Base-by-base conservation (phyloP, 208 protist species). In the Wallacemonas sp. region DNA sequence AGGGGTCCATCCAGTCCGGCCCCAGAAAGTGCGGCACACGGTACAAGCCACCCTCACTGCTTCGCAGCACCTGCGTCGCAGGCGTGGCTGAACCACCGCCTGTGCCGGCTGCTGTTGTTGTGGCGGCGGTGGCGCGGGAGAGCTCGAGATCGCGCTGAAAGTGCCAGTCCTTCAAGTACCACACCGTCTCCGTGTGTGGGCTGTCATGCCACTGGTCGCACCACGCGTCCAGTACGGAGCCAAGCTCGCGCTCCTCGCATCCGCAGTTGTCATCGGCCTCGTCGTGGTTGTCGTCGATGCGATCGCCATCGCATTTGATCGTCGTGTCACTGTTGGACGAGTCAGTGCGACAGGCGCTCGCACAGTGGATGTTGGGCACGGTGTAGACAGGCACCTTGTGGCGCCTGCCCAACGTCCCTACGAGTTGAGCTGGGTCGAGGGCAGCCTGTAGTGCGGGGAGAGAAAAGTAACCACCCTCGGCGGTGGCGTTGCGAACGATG, bases 91-190 rank as follows among this genome's bases (percentile, higher is more conserved):
- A n/a, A n/a, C n/a, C n/a, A n/a, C n/a, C n/a, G n/a, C n/a, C n/a
- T n/a, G n/a, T n/a, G n/a, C n/a, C n/a, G n/a, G n/a, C n/a, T n/a
- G n/a, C n/a, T n/a, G n/a, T n/a, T n/a, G n/a, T n/a, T n/a, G 48
- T n/a, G 27, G 21, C 32, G 5, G 23, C 36, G 8, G 26, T 5
- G 17, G 66, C 29, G 43, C 33, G 17, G 19, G 30, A 8, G 2
- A 2, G 19, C 47, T 86, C 83, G n/a, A 77, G 12, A 9, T 83
- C 79, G 1, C 54, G 47, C 44, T 90, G 90, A 56, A 88, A 67
- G 52, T 93, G 86, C 89, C 89, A 95, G 61, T 95, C 86, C 55
- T 91, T 93, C 46, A 95, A 62, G 65, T 95, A 94, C 23, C 71
- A 74, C 26, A 74, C 39, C 26, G 44, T 16, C 30, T 33, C 12